Evolutionary conservation across 768 basidiomycete genomes (phyloP).

Genomic region (Podaxis pistillaris): DNA sequence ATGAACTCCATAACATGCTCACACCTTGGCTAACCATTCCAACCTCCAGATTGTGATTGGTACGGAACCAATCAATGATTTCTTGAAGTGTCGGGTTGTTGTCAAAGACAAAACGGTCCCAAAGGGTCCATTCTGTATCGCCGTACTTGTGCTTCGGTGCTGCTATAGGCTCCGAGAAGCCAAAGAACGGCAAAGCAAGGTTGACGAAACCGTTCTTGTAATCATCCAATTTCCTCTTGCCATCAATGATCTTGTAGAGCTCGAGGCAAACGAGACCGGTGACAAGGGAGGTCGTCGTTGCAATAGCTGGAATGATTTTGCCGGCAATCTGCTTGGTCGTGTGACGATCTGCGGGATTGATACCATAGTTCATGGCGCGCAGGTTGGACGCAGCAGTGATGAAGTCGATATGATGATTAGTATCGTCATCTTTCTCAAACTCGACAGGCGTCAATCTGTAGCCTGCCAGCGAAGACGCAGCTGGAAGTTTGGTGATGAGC

Average conservation of each 20-base stretch:
- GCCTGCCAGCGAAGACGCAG: constrained; percentile 91
- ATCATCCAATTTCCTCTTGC: constrained; percentile 87
- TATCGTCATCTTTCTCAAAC: constrained; percentile 99
- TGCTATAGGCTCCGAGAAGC: constrained; percentile 95
- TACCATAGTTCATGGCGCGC: constrained; percentile 93
- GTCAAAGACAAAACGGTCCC: constrained; percentile 95
- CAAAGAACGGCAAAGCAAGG: constrained; percentile 97
- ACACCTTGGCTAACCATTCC: constrained; percentile 98
- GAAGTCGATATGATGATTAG: constrained; percentile 98
- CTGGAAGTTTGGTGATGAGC: constrained; percentile 69
- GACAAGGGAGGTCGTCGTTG: constrained; percentile 95
- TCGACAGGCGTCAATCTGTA: constrained; percentile 94
- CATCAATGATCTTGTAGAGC: constrained; percentile 98
- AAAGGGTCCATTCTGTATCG: constrained; percentile 90
- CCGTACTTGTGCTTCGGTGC: constrained; percentile 89
- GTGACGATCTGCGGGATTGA: constrained; percentile 83
- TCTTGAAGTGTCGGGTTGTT: constrained; percentile 87
- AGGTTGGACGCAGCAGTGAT: constrained; percentile 97
- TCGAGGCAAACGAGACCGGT: constrained; percentile 96
- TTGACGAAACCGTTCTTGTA: constrained; percentile 99
- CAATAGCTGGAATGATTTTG: constrained; percentile 99
- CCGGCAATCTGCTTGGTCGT: constrained; percentile 97
- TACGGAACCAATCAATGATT: constrained; percentile 81
- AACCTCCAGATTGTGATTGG: constrained; percentile 81
- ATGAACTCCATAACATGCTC: constrained; percentile 97